Percentiles rank a stretch among this genome's conserved stretches.
These are phyloP conservation scores for Monilinia polystroma DNA, from an alignment of 2,329 filamentous ascomycete genomes.

Conservation along the genomic window DNA sequence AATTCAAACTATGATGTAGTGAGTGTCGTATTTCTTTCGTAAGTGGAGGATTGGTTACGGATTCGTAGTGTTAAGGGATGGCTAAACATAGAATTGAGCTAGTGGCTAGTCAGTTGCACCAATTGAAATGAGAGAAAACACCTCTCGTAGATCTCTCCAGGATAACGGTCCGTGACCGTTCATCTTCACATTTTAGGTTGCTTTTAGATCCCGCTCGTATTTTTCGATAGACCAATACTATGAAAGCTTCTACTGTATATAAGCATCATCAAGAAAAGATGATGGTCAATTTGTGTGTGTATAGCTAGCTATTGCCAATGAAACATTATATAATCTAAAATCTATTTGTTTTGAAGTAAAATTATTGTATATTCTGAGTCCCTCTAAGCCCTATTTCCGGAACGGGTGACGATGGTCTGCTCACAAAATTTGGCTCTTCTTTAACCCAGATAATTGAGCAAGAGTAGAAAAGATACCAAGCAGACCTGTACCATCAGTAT, in stretches of 20 bases:
- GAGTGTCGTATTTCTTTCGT: background rate
- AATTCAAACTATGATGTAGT: background rate
- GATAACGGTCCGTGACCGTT: background rate
- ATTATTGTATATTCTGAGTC: background rate
- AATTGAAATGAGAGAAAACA: background rate
- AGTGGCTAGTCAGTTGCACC: background rate
- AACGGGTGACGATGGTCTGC: background rate
- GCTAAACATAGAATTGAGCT: background rate
- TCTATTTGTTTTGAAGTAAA: background rate
- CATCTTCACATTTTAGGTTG: background rate
- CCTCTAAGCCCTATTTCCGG: background rate
- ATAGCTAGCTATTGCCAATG: background rate
- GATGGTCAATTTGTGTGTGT: background rate
- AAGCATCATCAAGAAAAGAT: background rate
- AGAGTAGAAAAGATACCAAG: slow-evolving; percentile 42
- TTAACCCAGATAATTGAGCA: slow-evolving; percentile 40
- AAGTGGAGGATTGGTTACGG: too few species aligned
- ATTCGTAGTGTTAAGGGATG: too few species aligned
- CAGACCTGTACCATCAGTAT: slow-evolving; percentile 42
- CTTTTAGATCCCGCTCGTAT: background rate
- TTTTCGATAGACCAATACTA: background rate
- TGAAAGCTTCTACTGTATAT: background rate
- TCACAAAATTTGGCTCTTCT: slow-evolving; percentile 38
- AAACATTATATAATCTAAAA: background rate
- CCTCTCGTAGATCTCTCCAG: background rate